Percentiles rank a stretch among this genome's conserved stretches.
Evolutionary conservation across 257 asterid species (phyloP).

Genomic region (Paulownia fortunei): DNA sequence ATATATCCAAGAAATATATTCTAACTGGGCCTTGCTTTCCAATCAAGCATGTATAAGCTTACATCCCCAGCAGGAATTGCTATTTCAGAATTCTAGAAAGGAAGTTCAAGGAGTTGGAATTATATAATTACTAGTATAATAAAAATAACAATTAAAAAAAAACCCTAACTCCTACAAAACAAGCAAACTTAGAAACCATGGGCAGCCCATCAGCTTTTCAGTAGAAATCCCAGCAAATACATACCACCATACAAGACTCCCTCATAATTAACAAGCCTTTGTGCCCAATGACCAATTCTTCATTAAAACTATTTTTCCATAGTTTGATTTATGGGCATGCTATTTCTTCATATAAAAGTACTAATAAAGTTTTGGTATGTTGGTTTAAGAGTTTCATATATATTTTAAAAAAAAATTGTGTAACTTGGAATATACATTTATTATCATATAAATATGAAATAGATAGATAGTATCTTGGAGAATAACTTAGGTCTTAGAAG

Average conservation of each 20-base stretch:
- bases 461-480: too few species aligned
- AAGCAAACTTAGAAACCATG: background rate
- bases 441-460: background rate
- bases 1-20: background rate
- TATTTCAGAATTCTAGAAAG: slow-evolving; percentile 16
- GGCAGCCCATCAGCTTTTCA: background rate
- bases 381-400: too few species aligned
- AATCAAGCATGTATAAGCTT: slow-evolving; percentile 2
- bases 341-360: too few species aligned
- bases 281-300: slow-evolving; percentile 34
- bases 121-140: background rate
- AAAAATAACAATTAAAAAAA: slow-evolving; percentile 10
- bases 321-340: too few species aligned
- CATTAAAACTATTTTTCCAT: slow-evolving; percentile 14
- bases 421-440: background rate
- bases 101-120: slow-evolving; percentile 22
- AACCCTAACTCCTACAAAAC: slow-evolving; percentile 23
- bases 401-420: too few species aligned
- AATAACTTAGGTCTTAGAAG: background rate
- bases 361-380: slow-evolving; percentile 13
- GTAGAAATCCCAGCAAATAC: slow-evolving; percentile 7
- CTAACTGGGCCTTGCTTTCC: background rate
- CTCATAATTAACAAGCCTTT: slow-evolving; percentile 5
- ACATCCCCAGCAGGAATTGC: slow-evolving; percentile 31
- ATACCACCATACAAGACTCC: slow-evolving; percentile 10